Percentiles rank a stretch among this genome's conserved stretches.
Evolutionary conservation across 805 yeast species (phyloP).

Genomic region (Schwanniomyces polymorphus): DNA sequence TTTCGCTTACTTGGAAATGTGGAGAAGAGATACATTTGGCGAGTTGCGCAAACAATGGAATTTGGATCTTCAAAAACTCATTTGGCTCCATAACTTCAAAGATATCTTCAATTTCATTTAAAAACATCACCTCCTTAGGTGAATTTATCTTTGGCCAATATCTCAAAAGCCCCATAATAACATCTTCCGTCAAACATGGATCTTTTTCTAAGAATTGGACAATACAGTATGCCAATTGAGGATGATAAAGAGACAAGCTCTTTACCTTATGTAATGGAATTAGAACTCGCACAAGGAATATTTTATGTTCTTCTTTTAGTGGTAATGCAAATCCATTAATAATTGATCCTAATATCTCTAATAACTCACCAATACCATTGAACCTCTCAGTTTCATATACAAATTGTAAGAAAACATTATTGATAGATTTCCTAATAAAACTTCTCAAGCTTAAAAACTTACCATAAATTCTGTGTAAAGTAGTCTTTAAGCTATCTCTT

Average conservation of each 20-base stretch:
- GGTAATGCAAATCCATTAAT: slow-evolving; percentile 98
- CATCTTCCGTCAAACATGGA: slow-evolving; percentile 89
- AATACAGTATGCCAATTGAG: slow-evolving; percentile 95
- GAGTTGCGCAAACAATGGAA: slow-evolving; percentile 90
- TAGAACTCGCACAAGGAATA: slow-evolving; percentile 80
- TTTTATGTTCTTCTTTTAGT: slow-evolving; percentile 93
- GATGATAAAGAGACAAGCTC: slow-evolving; percentile 86
- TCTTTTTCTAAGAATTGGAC: slow-evolving; percentile 97
- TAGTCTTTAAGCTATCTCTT: slow-evolving; percentile 91
- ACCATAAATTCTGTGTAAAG: slow-evolving; percentile 94
- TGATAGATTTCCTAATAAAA: slow-evolving; percentile 87
- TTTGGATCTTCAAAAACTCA: slow-evolving; percentile 88
- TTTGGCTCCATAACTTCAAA: slow-evolving; percentile 94
- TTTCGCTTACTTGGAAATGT: slow-evolving; percentile 96
- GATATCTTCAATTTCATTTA: slow-evolving; percentile 94
- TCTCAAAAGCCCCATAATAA: slow-evolving; percentile 87
- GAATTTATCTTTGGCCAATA: slow-evolving; percentile 97
- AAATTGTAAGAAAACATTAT: slow-evolving; percentile 89
- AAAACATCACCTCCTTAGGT: slow-evolving; percentile 93
- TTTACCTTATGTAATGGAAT: slow-evolving; percentile 92
- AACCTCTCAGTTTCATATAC: slow-evolving; percentile 94
- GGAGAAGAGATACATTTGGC: slow-evolving; percentile 92
- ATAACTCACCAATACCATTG: slow-evolving; percentile 91
- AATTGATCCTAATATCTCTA: slow-evolving; percentile 93
- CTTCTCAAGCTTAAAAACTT: slow-evolving; percentile 88